These are phyloP conservation scores for Boletus vermiculosoides DNA, from an alignment of 768 basidiomycete genomes.

Conservation along the genomic window DNA sequence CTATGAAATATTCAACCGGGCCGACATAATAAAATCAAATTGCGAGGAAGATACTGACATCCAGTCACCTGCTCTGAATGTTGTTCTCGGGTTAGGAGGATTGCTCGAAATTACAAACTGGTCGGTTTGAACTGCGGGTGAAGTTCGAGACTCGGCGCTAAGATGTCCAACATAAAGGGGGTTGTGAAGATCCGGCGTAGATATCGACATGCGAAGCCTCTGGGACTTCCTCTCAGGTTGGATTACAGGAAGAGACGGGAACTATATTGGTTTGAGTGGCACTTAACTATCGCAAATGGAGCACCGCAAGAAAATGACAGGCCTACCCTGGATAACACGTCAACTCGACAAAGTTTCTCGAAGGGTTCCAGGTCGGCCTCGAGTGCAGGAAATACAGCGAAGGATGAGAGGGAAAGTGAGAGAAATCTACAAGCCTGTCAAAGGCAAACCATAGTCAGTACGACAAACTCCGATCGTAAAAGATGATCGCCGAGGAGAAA, in stretches of 20 bases:
- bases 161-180: conserved; percentile 12
- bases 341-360: conserved; percentile 51
- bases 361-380: conserved; percentile 64
- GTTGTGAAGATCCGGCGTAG: conserved; percentile 33
- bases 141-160: neutral
- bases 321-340: conserved; percentile 30
- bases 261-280: conserved; percentile 4
- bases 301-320: neutral
- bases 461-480: conserved; percentile 11
- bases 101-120: conserved; percentile 65
- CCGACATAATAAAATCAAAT: conserved; percentile 21
- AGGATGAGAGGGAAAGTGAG: conserved; percentile 44
- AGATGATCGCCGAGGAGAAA: conserved; percentile 20
- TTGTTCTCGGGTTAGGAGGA: conserved; percentile 67
- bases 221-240: conserved; percentile 18
- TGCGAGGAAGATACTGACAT: conserved; percentile 53
- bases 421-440: conserved; percentile 57
- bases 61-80: conserved; percentile 72
- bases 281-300: neutral
- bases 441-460: conserved; percentile 15
- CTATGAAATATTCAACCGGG: conserved; percentile 11
- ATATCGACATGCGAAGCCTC: conserved; percentile 35
- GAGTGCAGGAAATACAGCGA: conserved; percentile 55
- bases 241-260: conserved; percentile 24
- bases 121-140: conserved; percentile 14